Base-by-base conservation (phyloP, 306 rosid species). In the Betula pendula region DNA sequence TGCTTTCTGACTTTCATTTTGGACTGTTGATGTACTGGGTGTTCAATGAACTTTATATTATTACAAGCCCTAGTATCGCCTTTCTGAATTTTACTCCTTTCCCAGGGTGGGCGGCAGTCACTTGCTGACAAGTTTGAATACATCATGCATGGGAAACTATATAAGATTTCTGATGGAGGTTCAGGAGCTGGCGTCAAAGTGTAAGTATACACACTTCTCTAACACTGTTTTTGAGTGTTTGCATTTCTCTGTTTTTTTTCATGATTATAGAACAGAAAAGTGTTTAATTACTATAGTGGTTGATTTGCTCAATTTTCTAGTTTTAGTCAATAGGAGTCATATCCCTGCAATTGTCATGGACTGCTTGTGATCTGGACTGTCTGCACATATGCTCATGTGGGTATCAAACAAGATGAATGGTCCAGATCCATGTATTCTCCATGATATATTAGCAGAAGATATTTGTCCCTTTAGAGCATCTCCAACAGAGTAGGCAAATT, bases 61-160 rank as follows among this genome's bases (percentile, higher is more conserved):
- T 66, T 38, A 43, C 63, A 74, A 40, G 31, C 60, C 55, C 53
- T 20, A 35, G 49, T 49, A 58, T 81, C 80, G 47, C 50, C 69
- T 66, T 42, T 60, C 24, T 81, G 38, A 72, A 51, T 70, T 76
- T 68, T 49, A 75, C 62, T 77, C 66, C 33, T 75, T 78, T 87
- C 50, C 47, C 90, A 92, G 97, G 90, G 80, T 73, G 93, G 95
- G 75, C 33, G 84, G 81, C 86, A 87, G 80, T 84, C 97, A 12
- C 87, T 92, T 70, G 91, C 90, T 38, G 97, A 92, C 78, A 92
- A 95, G 81, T 95, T 95, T 85, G 97, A 95, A 56, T 90, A 95
- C 77, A 83, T 95, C 74, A 95, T 95, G 98, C 90, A 89, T 75
- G 97, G 98, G 42, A 82, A 85, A 78, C 71, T 92, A 27, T 95